phyloP scores from a whole-genome alignment of 495 filamentous ascomycete genomes.

The Podospora anserina region DNA sequence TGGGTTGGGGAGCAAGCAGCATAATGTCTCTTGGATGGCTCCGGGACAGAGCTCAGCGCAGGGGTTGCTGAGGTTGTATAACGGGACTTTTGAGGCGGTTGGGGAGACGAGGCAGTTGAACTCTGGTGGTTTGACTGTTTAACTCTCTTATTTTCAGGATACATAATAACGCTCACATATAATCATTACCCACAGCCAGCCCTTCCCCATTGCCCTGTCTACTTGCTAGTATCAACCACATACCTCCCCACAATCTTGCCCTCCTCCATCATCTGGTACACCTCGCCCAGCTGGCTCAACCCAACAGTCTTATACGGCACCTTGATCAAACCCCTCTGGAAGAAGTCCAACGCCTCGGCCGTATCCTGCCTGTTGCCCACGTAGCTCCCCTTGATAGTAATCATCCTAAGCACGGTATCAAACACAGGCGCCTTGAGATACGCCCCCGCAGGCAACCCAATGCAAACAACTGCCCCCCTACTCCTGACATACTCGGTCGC shows the following conservation, averaged over 20 bases:
- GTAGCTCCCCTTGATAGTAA: constrained; percentile 88
- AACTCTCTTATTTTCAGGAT: constrained; percentile 11
- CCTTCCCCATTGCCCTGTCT: constrained; percentile 10
- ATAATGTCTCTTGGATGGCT: constrained; percentile 72
- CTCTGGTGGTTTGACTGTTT: constrained; percentile 69
- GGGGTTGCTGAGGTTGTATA: constrained; percentile 58
- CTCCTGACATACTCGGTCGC: constrained; percentile 77
- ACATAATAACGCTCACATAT: neutral
- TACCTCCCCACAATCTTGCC: constrained; percentile 84
- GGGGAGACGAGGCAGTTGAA: constrained; percentile 73
- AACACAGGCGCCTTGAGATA: constrained; percentile 81
- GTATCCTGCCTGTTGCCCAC: constrained; percentile 87
- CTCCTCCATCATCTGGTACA: constrained; percentile 71
- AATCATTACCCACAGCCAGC: neutral
- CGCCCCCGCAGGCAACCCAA: constrained; percentile 78
- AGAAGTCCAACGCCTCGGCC: constrained; percentile 86
- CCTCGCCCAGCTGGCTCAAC: constrained; percentile 69
- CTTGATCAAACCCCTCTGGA: constrained; percentile 73
- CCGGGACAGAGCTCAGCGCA: constrained; percentile 68
- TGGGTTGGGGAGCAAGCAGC: constrained; percentile 59
- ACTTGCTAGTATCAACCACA: constrained; percentile 67
- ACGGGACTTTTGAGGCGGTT: constrained; percentile 61
- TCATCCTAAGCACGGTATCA: constrained; percentile 78
- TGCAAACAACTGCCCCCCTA: constrained; percentile 74
- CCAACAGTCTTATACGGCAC: constrained; percentile 81